Base-by-base conservation (phyloP, 2,329 filamentous ascomycete genomes). In the Ceratocystis alfenasii region DNA sequence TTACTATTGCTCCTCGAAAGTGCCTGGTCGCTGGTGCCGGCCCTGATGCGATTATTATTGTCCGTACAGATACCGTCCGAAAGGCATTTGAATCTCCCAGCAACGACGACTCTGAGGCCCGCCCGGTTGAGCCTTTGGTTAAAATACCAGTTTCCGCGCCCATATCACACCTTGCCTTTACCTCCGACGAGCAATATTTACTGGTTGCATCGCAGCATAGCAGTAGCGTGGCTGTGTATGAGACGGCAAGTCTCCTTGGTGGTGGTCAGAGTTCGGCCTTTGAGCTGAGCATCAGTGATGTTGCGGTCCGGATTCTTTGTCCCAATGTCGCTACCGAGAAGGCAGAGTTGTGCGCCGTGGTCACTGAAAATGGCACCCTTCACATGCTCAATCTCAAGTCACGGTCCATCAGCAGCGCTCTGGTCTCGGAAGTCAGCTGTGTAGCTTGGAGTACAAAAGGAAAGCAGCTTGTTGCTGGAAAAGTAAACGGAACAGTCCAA, bases 381-480 rank as follows among this genome's bases (percentile, higher is more conserved):
- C 78, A 92, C 73, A 85, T 99, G 75, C 89, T 89, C 6, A 89
- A 96, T 74, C 75, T 99, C 68, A 86, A 87, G 71, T 82, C 86
- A 46, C 80, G 82, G 62, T 79, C 79, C 22, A 84, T 84, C 69
- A 89, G 89, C 44, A 81, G 77, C 69, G 78, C 71, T 0, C 78
- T 95, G 69, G 89, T 87, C 71, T 79, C 82, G 33, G 86, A 88
- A 61, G 92, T 95, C 33, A 91, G 87, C 73, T 94, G 88, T 71
- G 82, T 90, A 5, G 87, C 89, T 66, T 99, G 95, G 94, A 99
- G 94, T 74, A 87, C 85, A 68, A 90, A 87, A 73, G 94, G 94
- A 60, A 99, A 96, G 74, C 93, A 97, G 73, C 79, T 99, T 55
- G 87, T 95, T 57, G 92, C 90, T 70, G 94, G 95, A 17, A 79